Evolutionary conservation across 1,284 basidiomycete species (phyloP).

Genomic region (Neolentinus lepideus): DNA sequence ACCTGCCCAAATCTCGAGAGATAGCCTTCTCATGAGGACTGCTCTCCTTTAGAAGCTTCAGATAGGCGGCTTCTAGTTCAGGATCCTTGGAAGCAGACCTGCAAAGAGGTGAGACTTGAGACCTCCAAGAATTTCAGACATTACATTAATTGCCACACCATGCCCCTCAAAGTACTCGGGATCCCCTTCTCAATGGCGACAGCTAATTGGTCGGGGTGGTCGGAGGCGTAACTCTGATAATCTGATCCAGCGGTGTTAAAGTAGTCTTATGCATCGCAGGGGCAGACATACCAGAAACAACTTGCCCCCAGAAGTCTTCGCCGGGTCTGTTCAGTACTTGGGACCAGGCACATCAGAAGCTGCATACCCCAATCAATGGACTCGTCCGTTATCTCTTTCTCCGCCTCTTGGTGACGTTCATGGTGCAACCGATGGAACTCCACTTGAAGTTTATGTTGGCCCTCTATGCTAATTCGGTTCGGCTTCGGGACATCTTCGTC

Average conservation of each 20-base stretch:
- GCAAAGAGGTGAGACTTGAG: conserved; percentile 7
- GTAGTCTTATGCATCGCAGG: too few species aligned
- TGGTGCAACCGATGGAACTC: conserved; percentile 59
- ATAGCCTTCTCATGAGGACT: conserved; percentile 94
- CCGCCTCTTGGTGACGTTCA: conserved; percentile 27
- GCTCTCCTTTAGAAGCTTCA: conserved; percentile 75
- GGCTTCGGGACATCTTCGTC: conserved; percentile 23
- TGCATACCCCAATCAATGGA: conserved; percentile 73
- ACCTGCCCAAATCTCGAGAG: conserved; percentile 83
- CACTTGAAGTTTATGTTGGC: conserved; percentile 62
- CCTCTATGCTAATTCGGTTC: conserved; percentile 46
- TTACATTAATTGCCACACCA: conserved; percentile 99
- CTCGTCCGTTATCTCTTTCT: conserved; percentile 21
- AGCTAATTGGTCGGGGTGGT: conserved; percentile 74
- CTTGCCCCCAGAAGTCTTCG: conserved; percentile 92
- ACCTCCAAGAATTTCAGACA: conserved; percentile 12
- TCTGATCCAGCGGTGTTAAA: conserved; percentile 34
- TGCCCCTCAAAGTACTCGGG: conserved; percentile 79
- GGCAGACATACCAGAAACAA: conserved; percentile 72
- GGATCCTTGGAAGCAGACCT: conserved; percentile 88
- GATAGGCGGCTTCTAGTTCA: conserved; percentile 82
- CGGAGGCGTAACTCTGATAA: conserved; percentile 79
- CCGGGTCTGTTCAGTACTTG: conserved; percentile 3
- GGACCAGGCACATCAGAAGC: conserved; percentile 1
- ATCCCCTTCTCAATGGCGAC: conserved; percentile 91